Evolutionary conservation across 176 grass and related monocot genomes (phyloP), one percentile per base, ranked within the genome.

Genomic region (Secale cereale): DNA sequence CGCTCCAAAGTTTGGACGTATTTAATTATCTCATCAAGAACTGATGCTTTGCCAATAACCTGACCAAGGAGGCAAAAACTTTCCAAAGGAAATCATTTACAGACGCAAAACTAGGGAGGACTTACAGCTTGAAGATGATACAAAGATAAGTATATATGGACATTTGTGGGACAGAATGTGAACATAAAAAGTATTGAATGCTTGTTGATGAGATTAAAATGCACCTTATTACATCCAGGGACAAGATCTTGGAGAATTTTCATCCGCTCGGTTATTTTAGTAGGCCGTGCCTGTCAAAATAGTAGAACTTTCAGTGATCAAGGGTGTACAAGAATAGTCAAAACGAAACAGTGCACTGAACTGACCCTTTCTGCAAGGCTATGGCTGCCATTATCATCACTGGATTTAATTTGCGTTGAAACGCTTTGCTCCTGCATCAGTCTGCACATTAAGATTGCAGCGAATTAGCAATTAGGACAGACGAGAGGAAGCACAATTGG

Each of bases 281-380:
- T 91, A 87, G 93, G 87, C 5, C 91, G 83, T 85, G 91, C 96
- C 96, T 98, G 75, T 63, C 39, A 93, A 39, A 79, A 76, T n/a
- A 80, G 61, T 29, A 75, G 32, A 82, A n/a, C n/a, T n/a, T n/a
- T n/a, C n/a, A n/a, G n/a, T n/a, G 45, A 16, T 48, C 45, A 48
- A 46, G 43, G 43, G 43, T 46, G 43, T 46, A 46, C 3, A 46
- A 81, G 27, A 77, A 60, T 35, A 59, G 57, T 59, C 3, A 35
- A 85, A 77, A 83, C 20, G 4, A 36, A 81, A 73, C 11, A 48
- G 10, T 35, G 28, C 19, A 13, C 10, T 89, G 29, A 70, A 59
- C 93, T 91, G 88, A 95, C 96, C 92, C 96, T 92, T 90, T 98
- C 96, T 40, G 96, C 91, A 59, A 98, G 96, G 80, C 96, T 98